A percentile compares a stretch with the other conserved stretches of the same genome.
Evolutionary conservation across 345 rosid species (phyloP).

Genomic region (Citrus maxima): DNA sequence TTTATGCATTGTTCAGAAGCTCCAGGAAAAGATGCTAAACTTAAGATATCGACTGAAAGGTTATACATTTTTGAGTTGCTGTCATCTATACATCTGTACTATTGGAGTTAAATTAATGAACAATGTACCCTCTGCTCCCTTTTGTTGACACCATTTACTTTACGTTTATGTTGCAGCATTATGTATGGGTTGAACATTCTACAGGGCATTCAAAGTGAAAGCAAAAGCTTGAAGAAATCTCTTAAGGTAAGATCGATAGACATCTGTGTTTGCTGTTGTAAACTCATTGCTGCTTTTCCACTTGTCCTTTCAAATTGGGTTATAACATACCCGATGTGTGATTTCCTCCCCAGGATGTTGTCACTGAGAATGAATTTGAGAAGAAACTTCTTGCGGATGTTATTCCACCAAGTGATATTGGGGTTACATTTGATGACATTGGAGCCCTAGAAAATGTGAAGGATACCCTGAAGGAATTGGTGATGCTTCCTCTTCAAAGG

Average conservation of each 20-base stretch:
- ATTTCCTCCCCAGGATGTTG: constrained; percentile 65
- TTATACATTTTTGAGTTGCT: constrained; percentile 12
- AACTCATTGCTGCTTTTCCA: neutral
- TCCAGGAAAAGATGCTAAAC: constrained; percentile 55
- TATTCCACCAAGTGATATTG: constrained; percentile 94
- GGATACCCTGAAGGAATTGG: constrained; percentile 97
- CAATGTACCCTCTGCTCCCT: no score
- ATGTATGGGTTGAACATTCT: constrained; percentile 48
- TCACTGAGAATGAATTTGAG: constrained; percentile 96
- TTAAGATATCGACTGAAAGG: constrained; percentile 76
- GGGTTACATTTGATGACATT: constrained; percentile 94
- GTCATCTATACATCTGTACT: neutral
- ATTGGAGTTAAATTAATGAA: neutral
- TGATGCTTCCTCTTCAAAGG: constrained; percentile 99
- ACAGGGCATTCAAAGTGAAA: constrained; percentile 53
- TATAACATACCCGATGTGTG: neutral
- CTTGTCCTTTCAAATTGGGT: neutral
- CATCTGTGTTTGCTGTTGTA: neutral
- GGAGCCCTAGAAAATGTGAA: constrained; percentile 97
- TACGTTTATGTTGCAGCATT: constrained; percentile 33
- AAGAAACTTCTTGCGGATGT: constrained; percentile 96
- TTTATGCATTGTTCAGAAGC: constrained; percentile 73
- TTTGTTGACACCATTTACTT: neutral
- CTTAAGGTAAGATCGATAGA: constrained; percentile 38
- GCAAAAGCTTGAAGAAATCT: constrained; percentile 51